Conservation (phyloP, 1,284 basidiomycete species). For the Fomitopsis palustris region DNA sequence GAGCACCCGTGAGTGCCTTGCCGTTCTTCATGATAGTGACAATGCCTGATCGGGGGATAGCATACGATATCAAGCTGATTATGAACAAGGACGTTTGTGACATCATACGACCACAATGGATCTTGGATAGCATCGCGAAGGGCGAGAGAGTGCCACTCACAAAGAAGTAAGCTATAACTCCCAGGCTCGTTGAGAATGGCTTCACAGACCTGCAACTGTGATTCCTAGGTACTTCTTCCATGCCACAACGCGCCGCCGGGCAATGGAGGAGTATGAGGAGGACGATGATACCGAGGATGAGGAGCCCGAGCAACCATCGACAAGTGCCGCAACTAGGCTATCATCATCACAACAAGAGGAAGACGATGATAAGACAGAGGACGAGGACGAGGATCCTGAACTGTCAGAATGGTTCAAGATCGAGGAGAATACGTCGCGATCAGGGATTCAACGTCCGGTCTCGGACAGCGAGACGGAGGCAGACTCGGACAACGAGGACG, state of each 20-base stretch:
- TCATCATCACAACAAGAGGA: conserved; percentile 14
- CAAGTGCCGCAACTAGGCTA: conserved; percentile 8
- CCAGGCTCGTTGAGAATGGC: background rate
- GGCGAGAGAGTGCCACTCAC: conserved; percentile 54
- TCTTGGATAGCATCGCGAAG: conserved; percentile 70
- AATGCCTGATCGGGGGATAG: conserved; percentile 30
- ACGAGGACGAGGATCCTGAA: conserved; percentile 37
- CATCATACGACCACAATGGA: conserved; percentile 78
- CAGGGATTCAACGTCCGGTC: conserved; percentile 31
- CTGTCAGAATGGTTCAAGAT: conserved; percentile 68
- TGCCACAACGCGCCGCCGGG: conserved; percentile 42
- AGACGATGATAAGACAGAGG: conserved; percentile 19
- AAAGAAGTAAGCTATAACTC: conserved; percentile 49
- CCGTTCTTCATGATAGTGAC: background rate
- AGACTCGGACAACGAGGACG: conserved; percentile 60
- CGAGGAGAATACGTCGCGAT: conserved; percentile 15
- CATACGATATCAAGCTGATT: conserved; percentile 63
- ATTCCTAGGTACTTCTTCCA: conserved; percentile 69
- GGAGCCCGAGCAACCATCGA: conserved; percentile 7
- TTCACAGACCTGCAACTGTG: background rate
- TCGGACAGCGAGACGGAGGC: conserved; percentile 62
- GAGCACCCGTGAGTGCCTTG: conserved; percentile 47
- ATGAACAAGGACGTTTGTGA: conserved; percentile 64
- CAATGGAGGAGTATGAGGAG: conserved; percentile 29
- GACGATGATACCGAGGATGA: conserved; percentile 29